phyloP scores from a whole-genome alignment of 257 asterid genomes.

The Solanum medicagineum region DNA sequence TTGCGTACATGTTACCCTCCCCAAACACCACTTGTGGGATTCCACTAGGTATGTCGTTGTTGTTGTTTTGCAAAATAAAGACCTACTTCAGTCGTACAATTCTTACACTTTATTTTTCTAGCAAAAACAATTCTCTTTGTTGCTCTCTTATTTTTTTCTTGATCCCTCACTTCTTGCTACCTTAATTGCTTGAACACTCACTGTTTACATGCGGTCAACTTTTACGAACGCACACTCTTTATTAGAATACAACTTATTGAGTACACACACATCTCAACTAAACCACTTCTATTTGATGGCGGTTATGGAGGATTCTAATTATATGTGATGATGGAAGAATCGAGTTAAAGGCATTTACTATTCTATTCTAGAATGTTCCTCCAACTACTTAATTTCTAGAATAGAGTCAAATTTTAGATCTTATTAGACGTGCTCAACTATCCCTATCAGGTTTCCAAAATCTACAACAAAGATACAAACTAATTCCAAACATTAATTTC shows the following conservation, averaged over 20 bases:
- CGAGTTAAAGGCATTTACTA: not conserved
- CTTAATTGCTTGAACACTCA: not conserved
- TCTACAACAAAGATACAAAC: not conserved
- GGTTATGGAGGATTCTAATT: not conserved
- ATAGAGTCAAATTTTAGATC: not conserved
- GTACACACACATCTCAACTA: not conserved
- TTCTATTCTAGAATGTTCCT: not conserved
- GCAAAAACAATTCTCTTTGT: not conserved
- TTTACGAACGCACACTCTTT: not conserved
- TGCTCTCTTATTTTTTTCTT: too few species aligned
- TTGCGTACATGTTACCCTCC: too few species aligned
- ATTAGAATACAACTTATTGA: not conserved
- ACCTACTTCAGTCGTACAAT: not conserved
- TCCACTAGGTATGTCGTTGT: too few species aligned
- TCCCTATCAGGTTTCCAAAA: not conserved
- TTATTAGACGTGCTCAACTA: not conserved
- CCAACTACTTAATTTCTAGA: not conserved
- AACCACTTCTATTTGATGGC: not conserved
- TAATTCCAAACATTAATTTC: not conserved
- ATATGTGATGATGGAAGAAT: not conserved
- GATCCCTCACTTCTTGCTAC: not conserved
- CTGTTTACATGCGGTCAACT: not conserved
- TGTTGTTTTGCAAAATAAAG: not conserved
- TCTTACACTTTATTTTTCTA: not conserved
- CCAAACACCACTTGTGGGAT: too few species aligned